These are phyloP conservation scores for Gossypium ekmanianum DNA, from an alignment of 345 rosid genomes.

Conservation along the genomic window DNA sequence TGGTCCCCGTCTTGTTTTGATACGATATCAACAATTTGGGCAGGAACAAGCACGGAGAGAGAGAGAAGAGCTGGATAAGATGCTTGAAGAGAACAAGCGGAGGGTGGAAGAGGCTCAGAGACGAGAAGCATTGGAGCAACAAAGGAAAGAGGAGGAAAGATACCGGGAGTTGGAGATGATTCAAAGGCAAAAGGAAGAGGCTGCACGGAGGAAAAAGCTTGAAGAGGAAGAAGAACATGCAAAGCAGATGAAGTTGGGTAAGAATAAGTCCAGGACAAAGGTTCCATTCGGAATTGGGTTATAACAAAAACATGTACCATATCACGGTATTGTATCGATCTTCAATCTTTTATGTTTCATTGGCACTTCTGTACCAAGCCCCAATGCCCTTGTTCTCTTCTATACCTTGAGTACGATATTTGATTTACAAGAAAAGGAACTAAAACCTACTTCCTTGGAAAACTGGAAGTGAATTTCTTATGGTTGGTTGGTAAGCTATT, in stretches of 20 bases:
- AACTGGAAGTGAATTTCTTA: not conserved
- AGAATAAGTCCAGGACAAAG: constrained; percentile 50
- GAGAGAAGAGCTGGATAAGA: constrained; percentile 79
- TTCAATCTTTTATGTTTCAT: not conserved
- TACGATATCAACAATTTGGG: not conserved
- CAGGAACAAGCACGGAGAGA: constrained; percentile 84
- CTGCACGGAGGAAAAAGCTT: constrained; percentile 59
- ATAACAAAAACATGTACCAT: not conserved
- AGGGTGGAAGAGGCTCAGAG: constrained; percentile 82
- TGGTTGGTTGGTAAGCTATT: not conserved
- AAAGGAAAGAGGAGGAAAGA: constrained; percentile 80
- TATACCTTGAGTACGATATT: not conserved
- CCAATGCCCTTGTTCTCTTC: no score
- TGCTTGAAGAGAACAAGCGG: constrained; percentile 82
- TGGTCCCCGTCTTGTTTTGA: not conserved
- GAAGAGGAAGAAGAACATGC: constrained; percentile 72
- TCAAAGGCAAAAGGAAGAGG: constrained; percentile 79
- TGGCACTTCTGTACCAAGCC: not conserved
- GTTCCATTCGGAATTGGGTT: constrained; percentile 39
- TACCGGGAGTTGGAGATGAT: constrained; percentile 66
- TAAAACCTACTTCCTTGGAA: not conserved
- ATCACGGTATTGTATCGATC: not conserved
- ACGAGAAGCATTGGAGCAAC: constrained; percentile 77
- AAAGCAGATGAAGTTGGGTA: constrained; percentile 36
- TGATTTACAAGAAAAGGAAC: not conserved